These are phyloP conservation scores for Nakazawaea holstii DNA, from an alignment of 805 yeast species.

Conservation along the genomic window DNA sequence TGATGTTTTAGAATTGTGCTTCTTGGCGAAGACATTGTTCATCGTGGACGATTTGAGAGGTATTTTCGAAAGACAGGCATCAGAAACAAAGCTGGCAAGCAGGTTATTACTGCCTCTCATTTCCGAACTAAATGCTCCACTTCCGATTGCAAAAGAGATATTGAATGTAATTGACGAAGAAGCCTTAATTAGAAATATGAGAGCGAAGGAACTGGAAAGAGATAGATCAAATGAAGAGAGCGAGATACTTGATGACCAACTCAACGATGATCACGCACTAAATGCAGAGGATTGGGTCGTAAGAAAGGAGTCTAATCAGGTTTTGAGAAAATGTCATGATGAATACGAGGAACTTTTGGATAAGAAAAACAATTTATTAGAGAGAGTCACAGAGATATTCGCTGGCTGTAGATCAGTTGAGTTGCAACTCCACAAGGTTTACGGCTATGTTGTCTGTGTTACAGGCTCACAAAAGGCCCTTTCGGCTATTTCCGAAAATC, in stretches of 20 bases:
- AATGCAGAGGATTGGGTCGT: constrained; percentile 12
- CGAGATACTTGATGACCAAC: constrained; percentile 12
- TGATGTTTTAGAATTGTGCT: constrained; percentile 23
- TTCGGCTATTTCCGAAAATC: constrained; percentile 8
- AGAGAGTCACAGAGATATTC: constrained; percentile 25
- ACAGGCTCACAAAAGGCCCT: constrained; percentile 29
- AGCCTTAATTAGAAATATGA: constrained; percentile 21
- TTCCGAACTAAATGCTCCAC: constrained; percentile 31
- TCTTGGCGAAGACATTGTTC: constrained; percentile 17
- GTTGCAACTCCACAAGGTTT: constrained; percentile 35
- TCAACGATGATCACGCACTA: constrained; percentile 10
- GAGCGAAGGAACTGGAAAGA: constrained; percentile 15
- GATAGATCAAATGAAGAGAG: constrained; percentile 6
- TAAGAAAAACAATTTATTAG: constrained; percentile 23
- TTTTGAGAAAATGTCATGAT: constrained; percentile 11
- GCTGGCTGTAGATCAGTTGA: constrained; percentile 23
- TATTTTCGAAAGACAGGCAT: background rate
- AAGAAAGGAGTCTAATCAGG: constrained; percentile 11
- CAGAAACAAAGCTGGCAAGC: constrained; percentile 20
- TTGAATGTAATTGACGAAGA: constrained; percentile 35
- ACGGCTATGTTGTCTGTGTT: constrained; percentile 45
- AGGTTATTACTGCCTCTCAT: constrained; percentile 21
- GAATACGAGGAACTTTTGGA: constrained; percentile 22
- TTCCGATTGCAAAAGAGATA: constrained; percentile 36
- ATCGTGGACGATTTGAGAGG: constrained; percentile 2